Evolutionary conservation across 2,329 filamentous ascomycete genomes (phyloP).

Genomic region (Pseudogymnoascus sp.): DNA sequence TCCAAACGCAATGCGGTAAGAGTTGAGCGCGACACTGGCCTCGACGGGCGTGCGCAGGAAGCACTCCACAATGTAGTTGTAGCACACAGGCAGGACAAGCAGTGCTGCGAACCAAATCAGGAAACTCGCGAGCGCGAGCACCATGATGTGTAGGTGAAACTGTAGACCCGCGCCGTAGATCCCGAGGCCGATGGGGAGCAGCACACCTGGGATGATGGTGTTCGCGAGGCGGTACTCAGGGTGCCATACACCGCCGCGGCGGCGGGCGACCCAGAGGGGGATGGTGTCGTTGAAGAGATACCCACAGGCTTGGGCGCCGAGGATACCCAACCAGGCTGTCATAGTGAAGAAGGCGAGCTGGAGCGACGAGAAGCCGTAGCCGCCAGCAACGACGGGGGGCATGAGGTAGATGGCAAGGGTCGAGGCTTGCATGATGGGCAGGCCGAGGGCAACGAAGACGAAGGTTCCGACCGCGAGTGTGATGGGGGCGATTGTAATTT

Average conservation of each 20-base stretch:
- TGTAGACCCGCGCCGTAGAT: constrained; percentile 35
- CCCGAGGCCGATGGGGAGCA: constrained; percentile 31
- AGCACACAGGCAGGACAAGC: constrained; percentile 25
- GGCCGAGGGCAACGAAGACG: constrained; percentile 9
- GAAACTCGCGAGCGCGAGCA: constrained; percentile 35
- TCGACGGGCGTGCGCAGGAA: constrained; percentile 34
- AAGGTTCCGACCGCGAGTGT: background rate
- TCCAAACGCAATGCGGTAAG: constrained; percentile 32
- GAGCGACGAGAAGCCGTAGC: constrained; percentile 12
- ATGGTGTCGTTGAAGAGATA: constrained; percentile 11
- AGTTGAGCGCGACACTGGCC: constrained; percentile 29
- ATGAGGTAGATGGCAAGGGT: constrained; percentile 11
- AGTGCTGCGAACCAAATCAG: constrained; percentile 33
- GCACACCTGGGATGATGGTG: constrained; percentile 26
- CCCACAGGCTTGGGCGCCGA: constrained; percentile 7
- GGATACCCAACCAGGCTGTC: constrained; percentile 10
- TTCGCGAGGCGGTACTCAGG: constrained; percentile 34
- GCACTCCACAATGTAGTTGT: constrained; percentile 24
- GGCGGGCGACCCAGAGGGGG: constrained; percentile 9
- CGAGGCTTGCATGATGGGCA: constrained; percentile 9
- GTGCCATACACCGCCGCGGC: constrained; percentile 29
- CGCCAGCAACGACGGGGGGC: constrained; percentile 4
- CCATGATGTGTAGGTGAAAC: constrained; percentile 34
- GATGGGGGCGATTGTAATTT: constrained; percentile 6
- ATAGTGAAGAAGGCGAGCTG: constrained; percentile 10